Conservation (phyloP, 768 basidiomycete species). For the Boletus rex-veris region DNA sequence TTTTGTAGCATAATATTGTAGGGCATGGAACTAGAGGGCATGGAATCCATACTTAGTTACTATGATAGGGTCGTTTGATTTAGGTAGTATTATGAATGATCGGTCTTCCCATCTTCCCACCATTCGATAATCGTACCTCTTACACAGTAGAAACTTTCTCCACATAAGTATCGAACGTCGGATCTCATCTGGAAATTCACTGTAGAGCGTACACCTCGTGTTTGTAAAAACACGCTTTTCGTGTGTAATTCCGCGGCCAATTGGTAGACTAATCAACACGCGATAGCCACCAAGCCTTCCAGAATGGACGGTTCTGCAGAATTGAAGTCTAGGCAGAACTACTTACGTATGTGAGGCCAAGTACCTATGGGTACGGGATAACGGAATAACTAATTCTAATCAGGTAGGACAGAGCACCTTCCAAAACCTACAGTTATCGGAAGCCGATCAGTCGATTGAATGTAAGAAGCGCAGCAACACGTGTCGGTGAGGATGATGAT, state of each 20-base stretch:
- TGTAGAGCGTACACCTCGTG: constrained; percentile 10
- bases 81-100: constrained; percentile 1
- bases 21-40: constrained; percentile 15
- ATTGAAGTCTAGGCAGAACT: constrained; percentile 5
- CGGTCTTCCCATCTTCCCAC: neutral
- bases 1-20: constrained; percentile 12
- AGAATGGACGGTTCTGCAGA: constrained; percentile 6
- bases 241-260: constrained; percentile 26
- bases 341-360: constrained; percentile 4
- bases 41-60: neutral
- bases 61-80: neutral
- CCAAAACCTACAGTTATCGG: neutral
- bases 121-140: neutral
- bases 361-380: neutral
- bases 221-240: constrained; percentile 3
- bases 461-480: constrained; percentile 6
- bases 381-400: constrained; percentile 3
- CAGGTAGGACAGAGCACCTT: constrained; percentile 1
- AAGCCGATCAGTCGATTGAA: neutral
- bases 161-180: constrained; percentile 2
- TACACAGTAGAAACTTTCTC: neutral
- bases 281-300: constrained; percentile 16
- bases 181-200: constrained; percentile 10
- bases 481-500: constrained; percentile 1
- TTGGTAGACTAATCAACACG: constrained; percentile 10